Base-by-base conservation (phyloP, 305 asterid species). In the Fraxinus nigra region DNA sequence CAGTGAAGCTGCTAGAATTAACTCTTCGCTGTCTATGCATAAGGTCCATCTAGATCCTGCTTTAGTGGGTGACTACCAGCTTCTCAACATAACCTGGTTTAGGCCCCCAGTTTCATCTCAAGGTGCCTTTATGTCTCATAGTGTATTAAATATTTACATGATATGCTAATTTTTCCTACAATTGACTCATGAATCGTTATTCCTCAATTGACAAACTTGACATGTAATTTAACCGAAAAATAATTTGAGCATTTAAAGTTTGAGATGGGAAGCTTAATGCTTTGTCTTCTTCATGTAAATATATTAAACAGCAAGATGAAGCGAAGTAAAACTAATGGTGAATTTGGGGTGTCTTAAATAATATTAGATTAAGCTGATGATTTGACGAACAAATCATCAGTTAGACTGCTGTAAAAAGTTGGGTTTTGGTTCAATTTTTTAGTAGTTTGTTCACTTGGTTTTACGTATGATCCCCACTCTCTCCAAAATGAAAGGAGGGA, bases 41-140 rank as follows among this genome's bases (percentile, higher is more conserved):
- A 91, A 85, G 88, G 90, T 92, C 80, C 93, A 67, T 37, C 87
- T 94, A 63, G 91, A 92, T 86, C 97, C 97, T 88, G 83, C 91
- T 80, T 87, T 96, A 81, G 94, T 94, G 85, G 95, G 97, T 35
- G 97, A 89, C 84, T 94, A 94, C 87, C 88, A 87, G 79, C 93
- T 95, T 85, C 97, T 94, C 82, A 92, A 92, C 84, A 72, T 94
- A 69, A 95, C 98, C 79, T 92, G 97, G 98, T 92, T 92, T 85
- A 89, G 79, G 82, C 92, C 97, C 20, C 91, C 92, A 30, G 80
- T 84, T 72, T 85, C 91, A 75, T 87, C 95, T 77, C 94, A 84
- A 89, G 98, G 99, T 96, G 88, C 85, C 83, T 82, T 82, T 81
- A 74, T 81, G 76, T 78, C 61, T 70, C 48, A 30, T 69, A 61